Percentiles rank a stretch among this genome's conserved stretches.
Evolutionary conservation across 139 green algal genomes (phyloP).

Genomic region (Monoraphidium neglectum): DNA sequence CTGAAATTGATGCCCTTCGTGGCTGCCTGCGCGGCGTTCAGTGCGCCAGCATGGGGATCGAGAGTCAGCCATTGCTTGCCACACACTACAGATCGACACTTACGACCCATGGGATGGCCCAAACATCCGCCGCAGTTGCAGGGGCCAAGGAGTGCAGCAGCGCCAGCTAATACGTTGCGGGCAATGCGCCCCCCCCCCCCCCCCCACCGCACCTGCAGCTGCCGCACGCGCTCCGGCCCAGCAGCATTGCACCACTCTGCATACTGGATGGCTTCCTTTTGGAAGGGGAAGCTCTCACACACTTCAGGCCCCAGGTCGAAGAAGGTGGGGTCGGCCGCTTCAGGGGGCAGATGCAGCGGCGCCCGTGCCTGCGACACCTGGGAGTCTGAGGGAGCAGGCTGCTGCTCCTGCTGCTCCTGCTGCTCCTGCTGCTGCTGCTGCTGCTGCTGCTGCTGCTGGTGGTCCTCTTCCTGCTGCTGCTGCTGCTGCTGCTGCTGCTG

Average conservation of each 20-base stretch:
- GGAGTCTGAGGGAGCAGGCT: background rate
- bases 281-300: constrained; percentile 51
- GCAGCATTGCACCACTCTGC: constrained; percentile 45
- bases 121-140: too few relatives aligned
- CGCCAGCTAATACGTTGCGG: background rate
- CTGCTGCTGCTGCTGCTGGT: too few relatives aligned
- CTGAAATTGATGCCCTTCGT: constrained; percentile 15
- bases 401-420: background rate
- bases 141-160: background rate
- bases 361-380: constrained; percentile 15
- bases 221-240: background rate
- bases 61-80: too few relatives aligned
- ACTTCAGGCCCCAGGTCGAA: constrained; percentile 4
- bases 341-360: constrained; percentile 6
- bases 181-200: background rate
- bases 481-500: too few relatives aligned
- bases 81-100: too few relatives aligned
- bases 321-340: constrained; percentile 15
- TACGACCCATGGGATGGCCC: too few relatives aligned
- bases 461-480: too few relatives aligned
- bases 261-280: constrained; percentile 45
- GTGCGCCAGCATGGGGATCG: too few relatives aligned
- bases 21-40: background rate
- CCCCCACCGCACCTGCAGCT: background rate
- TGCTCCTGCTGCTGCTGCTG: too few relatives aligned